These are phyloP conservation scores for Magnaporthiopsis incrustans DNA, from an alignment of 2,329 filamentous ascomycete genomes.

Conservation along the genomic window DNA sequence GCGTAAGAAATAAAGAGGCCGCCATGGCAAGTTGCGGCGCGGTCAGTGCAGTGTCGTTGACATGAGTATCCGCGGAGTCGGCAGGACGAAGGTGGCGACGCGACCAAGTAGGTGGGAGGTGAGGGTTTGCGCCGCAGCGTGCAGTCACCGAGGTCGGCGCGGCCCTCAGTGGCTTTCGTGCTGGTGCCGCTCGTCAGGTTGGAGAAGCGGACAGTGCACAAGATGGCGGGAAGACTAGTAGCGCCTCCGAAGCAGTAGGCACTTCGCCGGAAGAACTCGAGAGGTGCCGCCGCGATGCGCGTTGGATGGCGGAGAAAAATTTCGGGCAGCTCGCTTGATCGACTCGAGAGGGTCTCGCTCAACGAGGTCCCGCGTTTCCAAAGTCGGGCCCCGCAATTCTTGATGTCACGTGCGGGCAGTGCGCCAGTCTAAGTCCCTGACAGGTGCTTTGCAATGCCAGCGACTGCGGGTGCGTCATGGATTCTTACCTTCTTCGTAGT, in stretches of 20 bases:
- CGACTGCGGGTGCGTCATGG: too few species aligned
- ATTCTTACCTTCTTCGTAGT: too few species aligned
- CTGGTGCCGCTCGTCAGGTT: background rate
- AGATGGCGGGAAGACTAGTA: background rate
- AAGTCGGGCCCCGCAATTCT: background rate
- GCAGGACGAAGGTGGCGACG: background rate
- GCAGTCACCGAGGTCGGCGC: background rate
- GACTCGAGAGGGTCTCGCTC: background rate
- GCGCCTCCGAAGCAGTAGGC: background rate
- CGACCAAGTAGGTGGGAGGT: background rate
- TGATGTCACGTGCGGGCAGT: background rate
- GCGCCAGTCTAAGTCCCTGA: background rate
- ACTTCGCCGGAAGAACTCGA: background rate
- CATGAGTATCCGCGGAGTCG: background rate
- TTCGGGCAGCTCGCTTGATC: background rate
- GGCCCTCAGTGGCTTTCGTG: background rate
- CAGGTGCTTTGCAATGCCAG: too few species aligned
- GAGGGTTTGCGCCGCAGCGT: background rate
- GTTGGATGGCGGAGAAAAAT: background rate
- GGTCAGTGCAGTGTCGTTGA: background rate
- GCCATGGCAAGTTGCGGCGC: conserved; percentile 8
- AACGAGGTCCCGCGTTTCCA: background rate
- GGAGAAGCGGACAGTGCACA: background rate
- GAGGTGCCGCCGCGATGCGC: background rate
- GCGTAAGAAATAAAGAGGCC: conserved; percentile 23